phyloP scores from a whole-genome alignment of 139 green algal species.

The Chara braunii region DNA sequence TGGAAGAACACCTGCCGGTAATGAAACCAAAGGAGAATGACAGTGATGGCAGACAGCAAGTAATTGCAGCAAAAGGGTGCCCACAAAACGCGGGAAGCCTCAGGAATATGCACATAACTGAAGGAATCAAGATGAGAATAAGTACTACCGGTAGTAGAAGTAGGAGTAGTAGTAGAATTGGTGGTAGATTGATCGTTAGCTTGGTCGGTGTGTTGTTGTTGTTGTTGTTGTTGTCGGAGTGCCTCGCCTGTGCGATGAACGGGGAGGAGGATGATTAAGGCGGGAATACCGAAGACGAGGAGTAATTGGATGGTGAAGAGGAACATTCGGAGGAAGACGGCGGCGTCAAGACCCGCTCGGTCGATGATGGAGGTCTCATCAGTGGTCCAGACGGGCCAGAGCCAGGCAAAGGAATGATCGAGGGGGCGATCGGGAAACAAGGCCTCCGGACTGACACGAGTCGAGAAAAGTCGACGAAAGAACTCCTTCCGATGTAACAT shows the following conservation, averaged over 20 bases:
- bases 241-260: too few relatives aligned
- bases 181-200: too few relatives aligned
- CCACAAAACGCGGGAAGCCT: constrained; percentile 14
- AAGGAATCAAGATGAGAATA: too few relatives aligned
- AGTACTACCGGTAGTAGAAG: too few relatives aligned
- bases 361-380: constrained; percentile 25
- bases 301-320: constrained; percentile 26
- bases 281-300: too few relatives aligned
- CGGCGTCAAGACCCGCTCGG: constrained; percentile 15
- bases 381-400: constrained; percentile 17
- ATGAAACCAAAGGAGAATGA: constrained; percentile 6
- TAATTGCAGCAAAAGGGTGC: constrained; percentile 13
- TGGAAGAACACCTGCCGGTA: constrained; percentile 24
- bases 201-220: too few relatives aligned
- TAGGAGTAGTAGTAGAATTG: too few relatives aligned
- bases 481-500: constrained; percentile 29
- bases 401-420: constrained; percentile 18
- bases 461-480: constrained; percentile 17
- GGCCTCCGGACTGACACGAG: constrained; percentile 8
- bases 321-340: constrained; percentile 31
- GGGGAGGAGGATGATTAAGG: too few relatives aligned
- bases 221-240: too few relatives aligned
- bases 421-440: constrained; percentile 17
- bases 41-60: constrained; percentile 17
- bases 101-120: too few relatives aligned